Evolutionary conservation across 352 stramenopile species (phyloP).

Genomic region (Nothophytophthora sp.): DNA sequence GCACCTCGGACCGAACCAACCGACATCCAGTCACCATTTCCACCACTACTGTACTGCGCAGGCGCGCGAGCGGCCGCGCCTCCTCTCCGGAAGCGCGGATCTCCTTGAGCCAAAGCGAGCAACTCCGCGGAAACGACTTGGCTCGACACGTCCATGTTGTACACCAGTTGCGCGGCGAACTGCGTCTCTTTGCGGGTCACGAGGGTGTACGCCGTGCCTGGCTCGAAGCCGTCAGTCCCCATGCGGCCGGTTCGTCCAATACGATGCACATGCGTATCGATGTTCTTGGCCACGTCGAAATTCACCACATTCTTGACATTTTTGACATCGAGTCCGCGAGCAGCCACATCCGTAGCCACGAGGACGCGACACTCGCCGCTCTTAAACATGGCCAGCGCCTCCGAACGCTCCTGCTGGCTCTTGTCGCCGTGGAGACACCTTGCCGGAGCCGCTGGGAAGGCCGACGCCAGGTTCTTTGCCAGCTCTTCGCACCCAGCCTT

Average conservation of each 20-base stretch:
- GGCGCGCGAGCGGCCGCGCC: conserved; percentile 1
- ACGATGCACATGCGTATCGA: conserved; percentile 91
- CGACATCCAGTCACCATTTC: not conserved
- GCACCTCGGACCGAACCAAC: not conserved
- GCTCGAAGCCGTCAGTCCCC: conserved; percentile 75
- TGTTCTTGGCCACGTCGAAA: conserved; percentile 92
- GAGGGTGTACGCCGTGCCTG: conserved; percentile 83
- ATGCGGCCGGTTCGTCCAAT: conserved; percentile 89
- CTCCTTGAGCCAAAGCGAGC: conserved; percentile 50
- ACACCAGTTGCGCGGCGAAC: conserved; percentile 79
- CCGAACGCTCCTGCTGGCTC: conserved; percentile 68
- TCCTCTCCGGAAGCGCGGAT: conserved; percentile 55
- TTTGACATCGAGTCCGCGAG: conserved; percentile 89
- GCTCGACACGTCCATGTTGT: conserved; percentile 83
- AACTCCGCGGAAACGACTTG: conserved; percentile 61
- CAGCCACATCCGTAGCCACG: conserved; percentile 88
- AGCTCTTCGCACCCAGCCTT: conserved; percentile 88
- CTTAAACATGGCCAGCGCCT: conserved; percentile 72
- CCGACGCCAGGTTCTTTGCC: conserved; percentile 56
- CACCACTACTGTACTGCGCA: not conserved
- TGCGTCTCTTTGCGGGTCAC: conserved; percentile 70
- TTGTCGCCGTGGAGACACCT: conserved; percentile 83
- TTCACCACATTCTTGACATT: conserved; percentile 91
- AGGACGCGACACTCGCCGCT: conserved; percentile 62
- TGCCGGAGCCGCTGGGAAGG: conserved; percentile 19